Base-by-base conservation (phyloP, 768 basidiomycete genomes). In the Rhodotorula kratochvilovae region DNA sequence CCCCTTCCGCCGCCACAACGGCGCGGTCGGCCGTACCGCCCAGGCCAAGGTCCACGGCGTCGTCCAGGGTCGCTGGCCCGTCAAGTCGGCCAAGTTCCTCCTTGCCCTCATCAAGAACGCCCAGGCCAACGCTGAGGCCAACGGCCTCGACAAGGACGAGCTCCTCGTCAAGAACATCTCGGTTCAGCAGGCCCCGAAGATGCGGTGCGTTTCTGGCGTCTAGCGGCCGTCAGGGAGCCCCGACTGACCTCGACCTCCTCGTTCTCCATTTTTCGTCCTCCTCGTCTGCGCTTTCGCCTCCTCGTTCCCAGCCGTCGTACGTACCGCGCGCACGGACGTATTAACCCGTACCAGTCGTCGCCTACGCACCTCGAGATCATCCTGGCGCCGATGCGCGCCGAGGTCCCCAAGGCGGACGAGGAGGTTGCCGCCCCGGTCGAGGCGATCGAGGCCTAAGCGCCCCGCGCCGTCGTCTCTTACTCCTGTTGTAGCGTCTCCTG, bases 281-380 rank as follows among this genome's bases (percentile, higher is more conserved):
- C 29, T 54, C 31, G 39, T 51, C 17, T 21, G 33, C 54, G 31
- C 35, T 21, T 36, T 27, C 35, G 23, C 50, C 16, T 16, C 31
- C 66, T 92, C 90, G 96, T 96, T 90, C 94, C 91, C 81, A 93
- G 93, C 82, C 92, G 96, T 81, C 92, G 96, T 81, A 99, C 96
- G 76, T 98, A 96, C 87, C 92, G 96, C 59, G 82, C 82, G 21
- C 81, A 94, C 79, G 92, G 92, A 87, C 89, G 92, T 68, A 94
- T 93, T 83, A 99, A 99, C 84, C 95, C 96, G 46, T 98, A 97
- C 87, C 92, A 96, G 83, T 45, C 68, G 54, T 91, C 93, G 83
- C 96, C 96, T 53, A 90, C 89, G 82, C 96, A 98, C 80, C 89
- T 98, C 75, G 95, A 98, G 77, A 78, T 82, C 80, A 92, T 98